Base-by-base conservation (phyloP, 768 basidiomycete genomes). In the Roridomyces roridus region DNA sequence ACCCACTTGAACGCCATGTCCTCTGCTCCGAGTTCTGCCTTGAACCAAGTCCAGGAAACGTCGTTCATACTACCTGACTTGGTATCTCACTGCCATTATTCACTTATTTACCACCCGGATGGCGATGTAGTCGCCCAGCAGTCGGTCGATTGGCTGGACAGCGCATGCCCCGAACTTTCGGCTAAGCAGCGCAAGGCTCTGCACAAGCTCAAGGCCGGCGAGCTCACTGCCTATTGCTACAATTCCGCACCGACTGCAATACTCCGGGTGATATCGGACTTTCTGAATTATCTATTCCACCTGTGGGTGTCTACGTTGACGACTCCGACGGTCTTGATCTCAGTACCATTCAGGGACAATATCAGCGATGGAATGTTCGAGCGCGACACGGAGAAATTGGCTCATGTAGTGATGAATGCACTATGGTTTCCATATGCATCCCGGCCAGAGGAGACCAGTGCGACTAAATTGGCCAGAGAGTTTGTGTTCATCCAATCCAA, bases 301-400 rank as follows among this genome's bases (percentile, higher is more conserved):
- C 63, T 84, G 81, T 82, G 54, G 42, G 80, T 26, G 59, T n/a
- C n/a, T n/a, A 55, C 40, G 5, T 51, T 57, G 39, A 34, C 52
- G 47, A 26, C 47, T 48, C 54, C n/a, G n/a, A n/a, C n/a, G n/a
- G n/a, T n/a, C n/a, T 56, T 51, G 52, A 57, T 37, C 51, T 54
- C 43, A 49, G 59, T 45, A 54, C 42, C 52, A 31, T 55, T 45
- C 59, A 81, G 80, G 34, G 90, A 92, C 68, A 85, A 92, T 67
- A 82, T 92, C 67, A 89, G 87, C 65, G 89, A 92, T 66, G 87
- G 88, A 48, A 88, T 90, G 87, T 83, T 87, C 77, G 81, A 82
- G 51, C 75, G 79, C 29, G 83, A 86, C 45, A 85, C 87, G 5
- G 77, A 80, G 58, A 74, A 77, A 17, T 74, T 89, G 51, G 80